These are phyloP conservation scores for Hypomontagnella submonticulosa DNA, from an alignment of 495 filamentous ascomycete genomes.

Conservation along the genomic window DNA sequence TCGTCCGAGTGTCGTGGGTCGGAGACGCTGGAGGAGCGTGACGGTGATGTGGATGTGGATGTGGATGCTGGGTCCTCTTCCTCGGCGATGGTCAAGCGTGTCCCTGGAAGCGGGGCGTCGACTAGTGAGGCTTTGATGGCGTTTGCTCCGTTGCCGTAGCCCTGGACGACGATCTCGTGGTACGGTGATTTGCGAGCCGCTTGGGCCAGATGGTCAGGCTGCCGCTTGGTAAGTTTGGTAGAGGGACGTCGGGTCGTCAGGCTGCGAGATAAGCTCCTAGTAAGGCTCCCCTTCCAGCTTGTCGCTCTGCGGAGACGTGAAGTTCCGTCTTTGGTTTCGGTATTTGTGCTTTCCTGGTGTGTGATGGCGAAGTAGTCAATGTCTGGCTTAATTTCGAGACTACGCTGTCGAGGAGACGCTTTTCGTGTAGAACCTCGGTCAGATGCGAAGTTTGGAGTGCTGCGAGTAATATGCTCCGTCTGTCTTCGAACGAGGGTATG, in stretches of 20 bases:
- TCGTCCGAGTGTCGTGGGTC: conserved; percentile 40
- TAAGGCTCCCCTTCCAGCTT: conserved; percentile 41
- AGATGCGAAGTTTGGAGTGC: not conserved
- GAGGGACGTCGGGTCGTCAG: conserved; percentile 48
- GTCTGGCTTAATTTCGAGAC: conserved; percentile 54
- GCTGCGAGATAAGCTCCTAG: conserved; percentile 36
- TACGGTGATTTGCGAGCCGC: conserved; percentile 38
- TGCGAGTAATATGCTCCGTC: conserved; percentile 30
- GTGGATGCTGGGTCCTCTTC: not conserved
- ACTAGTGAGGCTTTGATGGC: conserved; percentile 27
- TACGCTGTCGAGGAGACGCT: conserved; percentile 9
- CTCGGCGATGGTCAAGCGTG: not conserved
- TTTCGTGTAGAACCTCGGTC: not conserved
- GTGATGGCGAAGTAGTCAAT: conserved; percentile 54
- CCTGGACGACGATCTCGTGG: conserved; percentile 55
- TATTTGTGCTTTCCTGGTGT: conserved; percentile 34
- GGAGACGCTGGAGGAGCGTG: conserved; percentile 34
- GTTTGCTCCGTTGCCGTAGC: conserved; percentile 58
- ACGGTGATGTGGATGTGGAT: conserved; percentile 1
- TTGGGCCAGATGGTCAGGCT: conserved; percentile 12
- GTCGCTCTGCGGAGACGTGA: conserved; percentile 18
- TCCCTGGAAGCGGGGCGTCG: conserved; percentile 1
- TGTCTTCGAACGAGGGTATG: conserved; percentile 35
- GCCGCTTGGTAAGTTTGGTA: conserved; percentile 39
- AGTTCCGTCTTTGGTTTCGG: conserved; percentile 19